Evolutionary conservation across 1,284 basidiomycete species (phyloP), one percentile per base, ranked within the genome.

Genomic region (Cutaneotrichosporon sp.): DNA sequence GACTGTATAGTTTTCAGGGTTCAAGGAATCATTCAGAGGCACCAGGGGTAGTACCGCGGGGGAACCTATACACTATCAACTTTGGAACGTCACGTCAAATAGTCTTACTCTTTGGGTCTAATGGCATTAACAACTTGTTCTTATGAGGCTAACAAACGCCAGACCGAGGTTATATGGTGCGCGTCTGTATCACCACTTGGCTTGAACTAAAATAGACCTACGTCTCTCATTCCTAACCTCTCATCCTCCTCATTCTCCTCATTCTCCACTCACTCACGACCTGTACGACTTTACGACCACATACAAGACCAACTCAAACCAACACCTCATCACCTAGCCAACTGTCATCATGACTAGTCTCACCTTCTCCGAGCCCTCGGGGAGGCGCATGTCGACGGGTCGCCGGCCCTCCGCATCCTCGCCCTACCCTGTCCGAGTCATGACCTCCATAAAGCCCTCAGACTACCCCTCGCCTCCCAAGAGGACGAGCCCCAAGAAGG

Each of bases 331-430:
- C 4, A 4, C 50, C 9, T 21, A 16, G 11, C 14, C 42, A 49
- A 26, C 18, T n/a, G 9, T 26, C 59, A 58, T 34, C 22, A 68
- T 68, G 66, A 56, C 66, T 26, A 2, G 2, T 4, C 61, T 68
- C 22, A 61, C 66, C 26, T 68, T 68, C 52, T 61, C 61, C 42
- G 60, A 61, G 53, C 60, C 60, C 7, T 42, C 62, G 21, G 58
- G 59, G 10, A 60, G 57, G 10, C 52, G 50, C 46, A 36, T 30
- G 18, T 46, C 31, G 21, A 36, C 32, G 0, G 57, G 57, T n/a
- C 66, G 66, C 16, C 64, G 64, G 10, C 52, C 42, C 21, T 61
- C 59, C 22, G 61, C 64, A 9, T 68, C 66, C 18, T 56, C 64
- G 10, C 66, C 64, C 22, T 60, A 49, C 59, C 66, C 62, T 14